Evolutionary conservation across 257 asterid genomes (phyloP).

Genomic region (Haberlea rhodopensis): DNA sequence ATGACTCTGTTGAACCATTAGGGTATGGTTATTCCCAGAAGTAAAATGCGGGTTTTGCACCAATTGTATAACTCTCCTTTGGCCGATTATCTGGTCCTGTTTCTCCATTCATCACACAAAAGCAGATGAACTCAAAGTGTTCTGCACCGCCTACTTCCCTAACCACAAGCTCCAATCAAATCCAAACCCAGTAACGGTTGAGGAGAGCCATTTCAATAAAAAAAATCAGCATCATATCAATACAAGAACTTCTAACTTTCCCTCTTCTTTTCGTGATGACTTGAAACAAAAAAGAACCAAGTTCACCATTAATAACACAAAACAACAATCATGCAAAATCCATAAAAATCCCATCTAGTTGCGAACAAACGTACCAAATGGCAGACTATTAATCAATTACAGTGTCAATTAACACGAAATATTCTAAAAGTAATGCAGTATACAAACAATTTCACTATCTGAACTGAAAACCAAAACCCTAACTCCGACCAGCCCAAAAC

Average conservation of each 20-base stretch:
- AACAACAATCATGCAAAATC: not conserved
- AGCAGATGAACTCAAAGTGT: conserved; percentile 6
- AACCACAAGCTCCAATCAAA: conserved; percentile 20
- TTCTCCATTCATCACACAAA: conserved; percentile 29
- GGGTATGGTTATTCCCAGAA: conserved; percentile 21
- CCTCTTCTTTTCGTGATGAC: not conserved
- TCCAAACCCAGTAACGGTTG: not conserved
- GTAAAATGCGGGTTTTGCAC: conserved; percentile 40
- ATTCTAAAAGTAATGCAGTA: not conserved
- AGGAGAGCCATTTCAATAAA: not conserved
- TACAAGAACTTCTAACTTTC: not conserved
- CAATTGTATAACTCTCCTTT: conserved; percentile 28
- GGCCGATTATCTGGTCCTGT: conserved; percentile 28
- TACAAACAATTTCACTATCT: not conserved
- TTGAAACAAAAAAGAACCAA: not conserved
- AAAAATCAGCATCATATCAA: conserved; percentile 8
- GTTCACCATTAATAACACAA: not conserved
- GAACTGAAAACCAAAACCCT: conserved; percentile 20
- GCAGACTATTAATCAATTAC: conserved; percentile 8
- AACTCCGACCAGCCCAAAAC: conserved; percentile 15
- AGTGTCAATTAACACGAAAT: not conserved
- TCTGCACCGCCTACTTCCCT: conserved; percentile 18
- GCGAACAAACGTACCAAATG: conserved; percentile 2
- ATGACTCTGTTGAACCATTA: conserved; percentile 30
- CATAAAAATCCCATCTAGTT: not conserved